Evolutionary conservation across 306 rosid species (phyloP), one percentile per base, ranked within the genome.

Genomic region (Prunus salicina): DNA sequence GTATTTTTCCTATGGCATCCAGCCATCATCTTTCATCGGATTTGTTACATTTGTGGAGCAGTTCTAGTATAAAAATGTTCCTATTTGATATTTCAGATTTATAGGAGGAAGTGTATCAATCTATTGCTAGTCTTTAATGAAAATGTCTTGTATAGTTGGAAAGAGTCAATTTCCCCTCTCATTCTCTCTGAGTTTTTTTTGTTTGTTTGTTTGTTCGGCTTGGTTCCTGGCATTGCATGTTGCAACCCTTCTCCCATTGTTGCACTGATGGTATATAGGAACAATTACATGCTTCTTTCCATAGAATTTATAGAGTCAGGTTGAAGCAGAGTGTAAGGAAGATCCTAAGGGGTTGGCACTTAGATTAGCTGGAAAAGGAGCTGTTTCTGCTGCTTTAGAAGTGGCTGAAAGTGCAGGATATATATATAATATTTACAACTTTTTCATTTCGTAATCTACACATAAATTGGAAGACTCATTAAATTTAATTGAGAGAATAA

Each of bases 281-380:
- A 52, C 53, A 47, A 53, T 22, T 58, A 18, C n/a, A n/a, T 70
- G 62, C 64, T 30, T 55, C n/a, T 34, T 71, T 55, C 22, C 65
- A 71, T 71, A 5, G 45, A 18, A 16, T 71, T 27, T 66, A 18
- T 30, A n/a, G 2, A 49, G 61, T 73, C 51, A 94, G 98, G 97
- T 94, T 80, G 98, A 94, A 87, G 98, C 93, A 74, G 97, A 89
- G 79, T 94, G 94, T 82, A 94, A 89, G 77, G 95, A 92, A 86
- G 98, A 94, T 87, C 97, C 98, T 51, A 97, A 94, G 88, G 98
- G 97, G 27, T 87, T 94, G 81, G 98, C 98, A 34, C 97, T 94
- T 77, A 80, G 96, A 80, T 84, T 92, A 82, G 98, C 98, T 63
- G 98, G 93, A 78, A 94, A 94, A 78, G 97, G 98, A 80, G 95